These are phyloP conservation scores for Voacanga thouarsii DNA, from an alignment of 257 asterid genomes.

Conservation along the genomic window DNA sequence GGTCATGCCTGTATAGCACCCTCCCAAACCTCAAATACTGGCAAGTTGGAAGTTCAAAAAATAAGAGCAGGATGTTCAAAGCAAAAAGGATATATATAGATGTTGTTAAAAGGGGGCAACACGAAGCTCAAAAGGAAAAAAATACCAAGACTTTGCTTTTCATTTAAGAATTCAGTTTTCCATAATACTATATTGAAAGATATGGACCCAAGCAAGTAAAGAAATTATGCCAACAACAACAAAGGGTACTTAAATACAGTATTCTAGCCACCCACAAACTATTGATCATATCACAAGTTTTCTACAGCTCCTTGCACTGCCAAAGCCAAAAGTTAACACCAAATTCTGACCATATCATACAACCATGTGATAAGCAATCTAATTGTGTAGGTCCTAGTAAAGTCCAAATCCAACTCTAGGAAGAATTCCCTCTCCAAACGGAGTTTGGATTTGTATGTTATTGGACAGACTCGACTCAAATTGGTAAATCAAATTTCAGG, in stretches of 20 bases:
- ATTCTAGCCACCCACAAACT: neutral
- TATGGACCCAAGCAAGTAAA: no score
- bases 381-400: neutral
- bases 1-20: neutral
- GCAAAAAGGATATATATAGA: neutral
- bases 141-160: neutral
- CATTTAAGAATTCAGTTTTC: neutral
- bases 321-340: neutral
- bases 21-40: neutral
- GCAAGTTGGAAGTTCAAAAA: neutral
- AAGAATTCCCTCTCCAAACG: neutral
- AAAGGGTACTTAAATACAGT: neutral
- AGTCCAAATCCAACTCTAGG: neutral
- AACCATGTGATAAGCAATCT: neutral
- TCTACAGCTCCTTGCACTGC: neutral
- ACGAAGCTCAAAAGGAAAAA: neutral
- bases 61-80: neutral
- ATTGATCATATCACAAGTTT: neutral
- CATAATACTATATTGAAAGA: neutral
- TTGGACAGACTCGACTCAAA: neutral
- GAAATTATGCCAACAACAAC: slow-evolving; percentile 1
- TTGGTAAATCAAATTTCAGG: neutral
- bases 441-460: neutral
- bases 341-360: neutral
- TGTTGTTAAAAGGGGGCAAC: neutral